A percentile compares a stretch with the other conserved stretches of the same genome.
Evolutionary conservation across 345 rosid species (phyloP).

Genomic region (Hibiscus syriacus): DNA sequence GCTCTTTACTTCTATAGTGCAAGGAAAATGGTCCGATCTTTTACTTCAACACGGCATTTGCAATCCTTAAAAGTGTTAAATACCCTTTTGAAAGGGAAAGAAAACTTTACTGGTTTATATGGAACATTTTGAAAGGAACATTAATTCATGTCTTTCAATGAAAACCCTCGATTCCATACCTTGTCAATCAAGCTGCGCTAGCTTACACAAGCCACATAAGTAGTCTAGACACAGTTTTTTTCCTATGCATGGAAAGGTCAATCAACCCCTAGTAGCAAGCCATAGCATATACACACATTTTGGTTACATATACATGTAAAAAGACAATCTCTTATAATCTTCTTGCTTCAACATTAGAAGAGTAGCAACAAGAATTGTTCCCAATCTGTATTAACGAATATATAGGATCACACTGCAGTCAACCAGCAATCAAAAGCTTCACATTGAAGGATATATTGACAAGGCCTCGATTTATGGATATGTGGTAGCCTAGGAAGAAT

Average conservation of each 20-base stretch:
- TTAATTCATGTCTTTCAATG: background rate
- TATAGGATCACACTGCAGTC: slow-evolving; percentile 9
- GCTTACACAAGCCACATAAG: background rate
- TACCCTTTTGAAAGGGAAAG: background rate
- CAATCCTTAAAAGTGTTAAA: background rate
- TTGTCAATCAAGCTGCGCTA: background rate
- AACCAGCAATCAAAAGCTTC: slow-evolving; percentile 4
- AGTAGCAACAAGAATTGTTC: slow-evolving; percentile 6
- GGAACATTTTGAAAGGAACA: too few relatives aligned
- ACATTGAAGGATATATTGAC: slow-evolving; percentile 3
- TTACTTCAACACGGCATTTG: background rate
- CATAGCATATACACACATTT: slow-evolving; percentile 13
- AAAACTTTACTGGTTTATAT: too few relatives aligned
- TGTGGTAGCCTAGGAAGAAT: slow-evolving; percentile 2
- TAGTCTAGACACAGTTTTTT: background rate
- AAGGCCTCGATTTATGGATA: slow-evolving; percentile 13
- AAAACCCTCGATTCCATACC: background rate
- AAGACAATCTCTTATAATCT: background rate
- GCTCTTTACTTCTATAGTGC: slow-evolving; percentile 17
- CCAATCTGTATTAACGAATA: slow-evolving; percentile 1
- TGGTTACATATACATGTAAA: slow-evolving; percentile 8
- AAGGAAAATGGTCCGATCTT: slow-evolving; percentile 6
- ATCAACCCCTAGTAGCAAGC: background rate
- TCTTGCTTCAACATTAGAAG: slow-evolving; percentile 8
- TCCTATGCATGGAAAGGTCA: background rate